Conservation (phyloP, 139 green algal genomes). For the Chlamydomonas applanata region DNA sequence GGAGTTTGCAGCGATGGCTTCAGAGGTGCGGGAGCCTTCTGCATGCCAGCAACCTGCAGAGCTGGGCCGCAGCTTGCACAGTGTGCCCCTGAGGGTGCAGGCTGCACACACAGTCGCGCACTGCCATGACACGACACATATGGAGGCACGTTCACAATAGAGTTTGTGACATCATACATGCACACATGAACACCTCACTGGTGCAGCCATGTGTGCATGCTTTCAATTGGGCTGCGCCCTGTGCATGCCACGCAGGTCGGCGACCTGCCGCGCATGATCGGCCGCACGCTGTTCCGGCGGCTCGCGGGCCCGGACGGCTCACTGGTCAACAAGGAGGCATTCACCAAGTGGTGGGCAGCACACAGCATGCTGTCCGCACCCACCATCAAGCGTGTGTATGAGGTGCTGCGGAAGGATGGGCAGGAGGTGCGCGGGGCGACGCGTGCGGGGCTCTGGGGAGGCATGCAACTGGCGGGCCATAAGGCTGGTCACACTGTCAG, state of each 20-base stretch:
- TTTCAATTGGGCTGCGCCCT: neutral
- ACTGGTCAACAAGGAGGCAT: constrained; percentile 33
- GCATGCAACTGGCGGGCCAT: too few relatives aligned
- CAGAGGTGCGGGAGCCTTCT: constrained; percentile 33
- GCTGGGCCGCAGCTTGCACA: neutral
- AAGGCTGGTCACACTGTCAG: too few relatives aligned
- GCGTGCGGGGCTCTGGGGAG: too few relatives aligned
- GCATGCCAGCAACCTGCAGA: too few relatives aligned
- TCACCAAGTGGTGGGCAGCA: constrained; percentile 46
- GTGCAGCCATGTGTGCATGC: neutral
- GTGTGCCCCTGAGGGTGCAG: too few relatives aligned
- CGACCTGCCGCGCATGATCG: constrained; percentile 79
- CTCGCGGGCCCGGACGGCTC: constrained; percentile 31
- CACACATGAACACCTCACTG: too few relatives aligned
- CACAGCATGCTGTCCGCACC: constrained; percentile 31
- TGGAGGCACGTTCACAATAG: neutral
- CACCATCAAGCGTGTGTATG: constrained; percentile 41
- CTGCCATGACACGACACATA: too few relatives aligned
- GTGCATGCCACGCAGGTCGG: too few relatives aligned
- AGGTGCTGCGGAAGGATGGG: constrained; percentile 45
- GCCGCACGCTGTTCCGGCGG: constrained; percentile 75
- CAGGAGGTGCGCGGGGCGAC: constrained; percentile 37
- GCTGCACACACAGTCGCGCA: too few relatives aligned
- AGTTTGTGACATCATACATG: too few relatives aligned
- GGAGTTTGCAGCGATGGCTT: constrained; percentile 62